phyloP scores from a whole-genome alignment of 2,329 filamentous ascomycete genomes.

The Phaeosphaeriaceae sp. region DNA sequence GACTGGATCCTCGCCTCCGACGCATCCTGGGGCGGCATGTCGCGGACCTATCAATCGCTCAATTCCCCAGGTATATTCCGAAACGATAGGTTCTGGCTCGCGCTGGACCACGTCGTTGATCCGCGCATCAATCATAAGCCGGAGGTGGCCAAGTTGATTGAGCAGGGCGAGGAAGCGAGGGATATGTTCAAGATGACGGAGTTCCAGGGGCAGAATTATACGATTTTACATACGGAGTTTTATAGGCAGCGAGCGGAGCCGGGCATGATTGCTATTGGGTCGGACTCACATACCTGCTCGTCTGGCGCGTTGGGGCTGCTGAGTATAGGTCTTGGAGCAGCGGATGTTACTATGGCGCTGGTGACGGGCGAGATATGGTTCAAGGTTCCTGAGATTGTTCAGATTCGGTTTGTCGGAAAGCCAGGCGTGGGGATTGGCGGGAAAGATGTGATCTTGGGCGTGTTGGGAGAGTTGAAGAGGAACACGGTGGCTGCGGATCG shows the following conservation, averaged over 20 bases:
- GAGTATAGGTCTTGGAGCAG: constrained; percentile 56
- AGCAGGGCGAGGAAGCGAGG: constrained; percentile 40
- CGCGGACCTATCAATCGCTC: constrained; percentile 50
- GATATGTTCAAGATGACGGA: constrained; percentile 53
- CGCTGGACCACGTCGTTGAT: constrained; percentile 59
- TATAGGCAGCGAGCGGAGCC: constrained; percentile 54
- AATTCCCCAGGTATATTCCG: constrained; percentile 56
- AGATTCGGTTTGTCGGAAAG: constrained; percentile 51
- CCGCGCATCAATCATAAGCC: constrained; percentile 51
- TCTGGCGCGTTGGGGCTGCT: constrained; percentile 53
- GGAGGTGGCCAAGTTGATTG: constrained; percentile 48
- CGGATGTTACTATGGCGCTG: constrained; percentile 56
- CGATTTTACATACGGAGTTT: constrained; percentile 60
- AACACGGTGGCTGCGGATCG: constrained; percentile 57
- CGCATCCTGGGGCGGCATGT: constrained; percentile 55
- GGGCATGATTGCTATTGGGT: constrained; percentile 54
- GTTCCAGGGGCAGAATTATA: constrained; percentile 36
- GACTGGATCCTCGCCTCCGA: constrained; percentile 60
- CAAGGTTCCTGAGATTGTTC: constrained; percentile 53
- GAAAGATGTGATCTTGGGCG: constrained; percentile 58
- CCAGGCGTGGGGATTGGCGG: constrained; percentile 51
- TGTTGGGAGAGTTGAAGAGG: constrained; percentile 54
- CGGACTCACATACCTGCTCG: constrained; percentile 59
- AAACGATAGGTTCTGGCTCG: constrained; percentile 61
- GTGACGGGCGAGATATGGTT: constrained; percentile 60